These are phyloP conservation scores for Botrytis fabae DNA, from an alignment of 2,329 filamentous ascomycete genomes.

Conservation along the genomic window DNA sequence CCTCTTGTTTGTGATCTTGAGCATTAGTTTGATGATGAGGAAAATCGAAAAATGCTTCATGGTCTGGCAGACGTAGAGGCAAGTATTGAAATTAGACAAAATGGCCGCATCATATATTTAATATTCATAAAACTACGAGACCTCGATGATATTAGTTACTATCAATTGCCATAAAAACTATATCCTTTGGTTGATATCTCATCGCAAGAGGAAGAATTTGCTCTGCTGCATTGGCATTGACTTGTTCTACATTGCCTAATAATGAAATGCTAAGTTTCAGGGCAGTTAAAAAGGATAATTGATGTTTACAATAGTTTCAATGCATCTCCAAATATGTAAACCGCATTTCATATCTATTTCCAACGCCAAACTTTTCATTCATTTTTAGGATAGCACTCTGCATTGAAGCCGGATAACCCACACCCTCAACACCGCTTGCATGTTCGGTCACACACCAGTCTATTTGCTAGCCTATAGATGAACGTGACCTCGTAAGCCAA, in stretches of 20 bases:
- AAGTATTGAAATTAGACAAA: not conserved
- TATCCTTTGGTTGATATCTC: accelerated
- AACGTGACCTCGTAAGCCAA: not conserved
- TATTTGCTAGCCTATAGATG: not conserved
- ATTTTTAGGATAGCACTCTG: not conserved
- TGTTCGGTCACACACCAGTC: not conserved
- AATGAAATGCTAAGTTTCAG: too few relatives aligned
- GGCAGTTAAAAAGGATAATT: not conserved
- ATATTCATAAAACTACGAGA: not conserved
- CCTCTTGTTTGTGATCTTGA: not conserved
- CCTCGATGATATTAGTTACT: not conserved
- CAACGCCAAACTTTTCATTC: not conserved
- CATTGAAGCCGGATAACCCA: not conserved
- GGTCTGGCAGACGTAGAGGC: not conserved
- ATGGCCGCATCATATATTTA: not conserved
- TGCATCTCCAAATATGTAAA: not conserved
- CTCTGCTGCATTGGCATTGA: not conserved
- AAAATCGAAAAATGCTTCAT: not conserved
- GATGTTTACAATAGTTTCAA: too few relatives aligned
- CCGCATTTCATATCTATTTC: not conserved
- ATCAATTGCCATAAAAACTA: not conserved
- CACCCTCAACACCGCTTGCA: not conserved
- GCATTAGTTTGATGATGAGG: not conserved
- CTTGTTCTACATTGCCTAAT: not conserved
- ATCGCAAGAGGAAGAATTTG: not conserved